Evolutionary conservation across 192 early-diverging fungal species (phyloP), one percentile per base, ranked within the genome.

Genomic region (Coemansia sp.): DNA sequence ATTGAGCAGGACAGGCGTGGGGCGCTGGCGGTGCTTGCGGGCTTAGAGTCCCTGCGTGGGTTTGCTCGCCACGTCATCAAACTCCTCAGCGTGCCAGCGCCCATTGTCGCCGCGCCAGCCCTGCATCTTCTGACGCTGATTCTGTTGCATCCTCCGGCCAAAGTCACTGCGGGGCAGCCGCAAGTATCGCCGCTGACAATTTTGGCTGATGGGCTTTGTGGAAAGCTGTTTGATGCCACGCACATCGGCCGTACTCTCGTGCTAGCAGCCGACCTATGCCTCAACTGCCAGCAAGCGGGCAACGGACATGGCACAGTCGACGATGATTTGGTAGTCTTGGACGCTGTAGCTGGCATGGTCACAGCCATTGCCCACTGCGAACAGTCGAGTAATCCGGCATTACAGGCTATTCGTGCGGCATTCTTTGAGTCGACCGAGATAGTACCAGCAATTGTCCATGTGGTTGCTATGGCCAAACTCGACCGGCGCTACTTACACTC

Each of bases 171-270:
- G 1, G 16, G 20, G 4, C 24, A 35, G 29, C 35, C 35, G 47
- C 24, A 34, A n/a, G 18, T 52, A 45, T 8, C 65, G 24, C 52
- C 74, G 3, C 59, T 81, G 41, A 39, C 35, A 5, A 45, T 52
- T 9, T 61, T 81, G 6, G 67, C 74, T 13, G 44, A 53, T 3
- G 61, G 55, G 35, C 70, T 74, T 24, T 43, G 67, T n/a, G 61
- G 66, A 5, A 81, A 81, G 20, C 79, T 81, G 2, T 81, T 81
- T 62, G 79, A 81, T 41, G 55, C 41, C 1, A 12, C 52, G 5
- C 79, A 81, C 34, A 69, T 81, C 18, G 62, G 18, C 2, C 73
- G 74, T 12, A 81, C 79, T 6, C 60, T 81, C 35, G 52, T 69
- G 13, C 50, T 81, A 32, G 64, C 59, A 0, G 58, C 70, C 9